phyloP scores from a whole-genome alignment of 306 rosid genomes.

The Trichosanthes truncata region DNA sequence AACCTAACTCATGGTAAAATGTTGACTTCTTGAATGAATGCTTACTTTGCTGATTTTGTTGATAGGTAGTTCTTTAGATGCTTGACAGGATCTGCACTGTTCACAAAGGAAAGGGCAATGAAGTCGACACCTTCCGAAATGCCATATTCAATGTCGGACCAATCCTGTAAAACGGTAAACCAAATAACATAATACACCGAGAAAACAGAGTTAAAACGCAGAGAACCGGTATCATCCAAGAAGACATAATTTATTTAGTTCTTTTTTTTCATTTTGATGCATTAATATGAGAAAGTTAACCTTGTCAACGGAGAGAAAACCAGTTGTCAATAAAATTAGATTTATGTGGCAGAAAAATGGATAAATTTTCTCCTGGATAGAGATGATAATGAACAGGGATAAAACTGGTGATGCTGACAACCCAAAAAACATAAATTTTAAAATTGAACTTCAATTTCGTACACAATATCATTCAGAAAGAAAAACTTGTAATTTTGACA shows the following conservation, averaged over 20 bases:
- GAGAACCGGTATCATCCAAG: background rate
- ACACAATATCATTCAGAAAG: background rate
- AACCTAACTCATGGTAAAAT: background rate
- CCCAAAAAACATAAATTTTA: background rate
- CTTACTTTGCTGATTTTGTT: conserved; percentile 61
- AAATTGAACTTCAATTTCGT: background rate
- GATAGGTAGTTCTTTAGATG: conserved; percentile 59
- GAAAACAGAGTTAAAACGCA: background rate
- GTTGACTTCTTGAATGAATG: background rate
- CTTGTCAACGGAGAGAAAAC: background rate
- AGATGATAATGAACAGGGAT: background rate
- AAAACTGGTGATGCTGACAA: background rate
- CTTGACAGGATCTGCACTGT: conserved; percentile 44
- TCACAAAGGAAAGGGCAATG: conserved; percentile 79
- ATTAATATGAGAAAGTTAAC: background rate
- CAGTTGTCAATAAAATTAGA: background rate
- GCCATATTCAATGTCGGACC: conserved; percentile 73
- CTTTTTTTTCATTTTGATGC: background rate
- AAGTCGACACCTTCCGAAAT: conserved; percentile 66
- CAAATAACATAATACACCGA: background rate
- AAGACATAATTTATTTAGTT: background rate
- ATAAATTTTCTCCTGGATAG: background rate
- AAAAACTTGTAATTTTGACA: background rate
- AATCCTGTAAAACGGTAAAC: conserved; percentile 47
- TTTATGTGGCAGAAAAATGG: background rate